These are phyloP conservation scores for Aspergillus ostianus DNA, from an alignment of 495 filamentous ascomycete species.

Conservation along the genomic window DNA sequence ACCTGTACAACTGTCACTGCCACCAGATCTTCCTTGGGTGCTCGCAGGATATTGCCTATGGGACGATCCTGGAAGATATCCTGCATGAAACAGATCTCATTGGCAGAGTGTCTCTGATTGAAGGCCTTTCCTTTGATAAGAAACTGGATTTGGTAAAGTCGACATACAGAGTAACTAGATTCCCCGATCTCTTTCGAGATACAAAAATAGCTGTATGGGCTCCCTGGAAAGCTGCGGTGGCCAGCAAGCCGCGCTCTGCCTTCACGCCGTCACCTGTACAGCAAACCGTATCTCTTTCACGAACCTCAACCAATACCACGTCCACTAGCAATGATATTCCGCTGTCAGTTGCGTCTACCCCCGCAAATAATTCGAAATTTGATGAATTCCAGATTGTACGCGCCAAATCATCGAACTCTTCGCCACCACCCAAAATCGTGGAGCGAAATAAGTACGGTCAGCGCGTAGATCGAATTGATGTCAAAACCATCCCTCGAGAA, in stretches of 20 bases:
- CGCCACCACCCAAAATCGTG: conserved; percentile 51
- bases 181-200: conserved; percentile 65
- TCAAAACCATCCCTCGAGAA: conserved; percentile 54
- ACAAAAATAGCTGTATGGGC: conserved; percentile 53
- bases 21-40: conserved; percentile 79
- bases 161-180: conserved; percentile 57
- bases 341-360: conserved; percentile 31
- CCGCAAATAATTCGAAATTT: conserved; percentile 24
- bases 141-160: conserved; percentile 55
- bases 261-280: conserved; percentile 46
- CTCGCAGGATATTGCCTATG: conserved; percentile 73
- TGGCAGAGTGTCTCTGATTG: conserved; percentile 67
- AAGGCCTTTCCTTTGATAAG: conserved; percentile 68
- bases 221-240: conserved; percentile 37
- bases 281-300: conserved; percentile 34
- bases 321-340: conserved; percentile 36
- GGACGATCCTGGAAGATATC: conserved; percentile 62
- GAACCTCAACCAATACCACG: conserved; percentile 44
- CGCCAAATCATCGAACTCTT: conserved; percentile 46
- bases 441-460: conserved; percentile 74
- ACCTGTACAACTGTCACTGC: conserved; percentile 70
- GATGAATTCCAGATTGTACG: conserved; percentile 44
- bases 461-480: conserved; percentile 60
- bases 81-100: conserved; percentile 51
- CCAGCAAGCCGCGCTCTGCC: conserved; percentile 31